Evolutionary conservation across 495 filamentous ascomycete species (phyloP), one percentile per base, ranked within the genome.

Genomic region (Xylaria nigripes): DNA sequence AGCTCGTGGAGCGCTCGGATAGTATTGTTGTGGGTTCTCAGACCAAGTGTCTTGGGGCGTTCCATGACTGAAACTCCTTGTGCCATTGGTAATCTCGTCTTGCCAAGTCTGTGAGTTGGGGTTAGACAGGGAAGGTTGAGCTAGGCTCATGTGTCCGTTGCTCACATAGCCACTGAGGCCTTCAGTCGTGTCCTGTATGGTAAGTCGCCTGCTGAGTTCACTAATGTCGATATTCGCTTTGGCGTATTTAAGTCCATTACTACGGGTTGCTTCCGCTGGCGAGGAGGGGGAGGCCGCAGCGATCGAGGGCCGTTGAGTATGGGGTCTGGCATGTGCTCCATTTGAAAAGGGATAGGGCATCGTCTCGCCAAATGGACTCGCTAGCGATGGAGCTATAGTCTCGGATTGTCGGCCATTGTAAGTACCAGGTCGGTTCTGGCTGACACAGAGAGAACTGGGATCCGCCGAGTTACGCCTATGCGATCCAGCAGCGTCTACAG

Each of bases 91-190:
- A 3, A 62, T 43, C 0, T 65, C 66, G 16, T 65, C 59, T 3
- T 67, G 69, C 72, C 71, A 75, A 22, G 66, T 47, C 41, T 70
- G 69, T 16, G 68, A 66, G 6, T 47, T 63, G 1, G 71, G 65
- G 50, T 73, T 71, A 42, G 69, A 58, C 47, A 67, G 65, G 50
- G 70, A 69, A 2, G 54, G 57, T 36, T 67, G 61, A 18, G 48
- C 22, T 1, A 55, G 45, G 9, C 54, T 63, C n/a, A 50, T 56
- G 36, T 54, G 55, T 15, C 60, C 57, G 30, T 61, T 59, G 25
- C 42, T 54, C 10, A 29, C 48, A 49, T 54, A 58, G 1, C 38
- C 42, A 22, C 38, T 48, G 18, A 48, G 23, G 18, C 51, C 18
- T 1, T 59, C 59, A 1, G 54, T 16, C 5, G 24, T 48, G 27